Evolutionary conservation across 1,284 basidiomycete genomes (phyloP).

Genomic region (Trametes sp.): DNA sequence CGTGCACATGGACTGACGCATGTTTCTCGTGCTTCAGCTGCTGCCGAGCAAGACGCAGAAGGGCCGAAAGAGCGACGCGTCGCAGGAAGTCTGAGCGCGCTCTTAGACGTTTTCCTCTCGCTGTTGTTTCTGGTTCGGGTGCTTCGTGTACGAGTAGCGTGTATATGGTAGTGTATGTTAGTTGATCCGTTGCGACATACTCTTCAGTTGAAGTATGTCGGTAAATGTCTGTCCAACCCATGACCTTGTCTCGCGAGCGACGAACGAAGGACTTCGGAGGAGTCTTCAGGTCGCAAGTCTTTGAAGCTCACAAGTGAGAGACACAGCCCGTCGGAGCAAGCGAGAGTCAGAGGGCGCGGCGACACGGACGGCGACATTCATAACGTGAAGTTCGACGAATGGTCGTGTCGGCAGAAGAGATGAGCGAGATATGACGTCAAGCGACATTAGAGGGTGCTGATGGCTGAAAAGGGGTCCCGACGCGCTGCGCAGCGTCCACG

Average conservation of each 20-base stretch:
- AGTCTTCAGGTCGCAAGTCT: too few species aligned
- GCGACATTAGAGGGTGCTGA: constrained; percentile 24
- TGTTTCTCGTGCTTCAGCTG: constrained; percentile 49
- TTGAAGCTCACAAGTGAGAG: too few species aligned
- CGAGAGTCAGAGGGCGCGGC: too few species aligned
- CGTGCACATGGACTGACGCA: not conserved
- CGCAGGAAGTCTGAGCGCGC: constrained; percentile 44
- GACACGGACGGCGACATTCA: too few species aligned
- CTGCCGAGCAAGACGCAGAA: constrained; percentile 58
- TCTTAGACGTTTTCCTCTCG: constrained; percentile 9
- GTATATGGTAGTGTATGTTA: constrained; percentile 21
- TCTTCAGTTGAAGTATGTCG: too few species aligned
- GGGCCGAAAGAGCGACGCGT: constrained; percentile 46
- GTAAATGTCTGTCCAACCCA: too few species aligned
- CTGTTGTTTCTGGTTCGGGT: not conserved
- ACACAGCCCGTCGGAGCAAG: too few species aligned
- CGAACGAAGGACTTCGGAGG: too few species aligned
- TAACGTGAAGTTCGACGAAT: constrained; percentile 12
- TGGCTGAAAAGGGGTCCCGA: constrained; percentile 6
- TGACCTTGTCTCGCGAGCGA: too few species aligned
- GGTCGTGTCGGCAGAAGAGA: not conserved
- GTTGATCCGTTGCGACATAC: not conserved
- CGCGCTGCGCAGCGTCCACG: not conserved
- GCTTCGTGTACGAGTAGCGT: constrained; percentile 16
- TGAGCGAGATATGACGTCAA: constrained; percentile 28